Conservation (phyloP, 2,329 filamentous ascomycete species). For the Diaporthe nobilis region DNA sequence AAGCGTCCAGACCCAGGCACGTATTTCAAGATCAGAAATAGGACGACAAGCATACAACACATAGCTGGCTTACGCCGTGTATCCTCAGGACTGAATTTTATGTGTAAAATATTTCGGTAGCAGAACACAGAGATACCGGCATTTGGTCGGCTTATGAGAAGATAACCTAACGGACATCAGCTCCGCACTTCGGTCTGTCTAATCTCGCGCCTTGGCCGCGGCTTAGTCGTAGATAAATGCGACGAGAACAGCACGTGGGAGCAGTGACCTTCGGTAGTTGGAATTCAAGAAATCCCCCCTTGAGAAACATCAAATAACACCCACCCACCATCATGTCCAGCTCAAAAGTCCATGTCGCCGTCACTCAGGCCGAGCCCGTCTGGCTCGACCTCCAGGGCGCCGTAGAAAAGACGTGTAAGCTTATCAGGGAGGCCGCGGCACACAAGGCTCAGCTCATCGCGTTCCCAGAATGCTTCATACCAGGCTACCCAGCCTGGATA, state of each 20-base stretch:
- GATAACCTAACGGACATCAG: background rate
- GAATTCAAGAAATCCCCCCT: background rate
- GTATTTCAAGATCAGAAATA: background rate
- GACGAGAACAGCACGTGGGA: background rate
- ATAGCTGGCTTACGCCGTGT: background rate
- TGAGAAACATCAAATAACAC: background rate
- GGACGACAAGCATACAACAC: background rate
- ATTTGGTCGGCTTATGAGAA: constrained; percentile 6
- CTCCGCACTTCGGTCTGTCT: constrained; percentile 10
- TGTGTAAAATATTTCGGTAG: background rate
- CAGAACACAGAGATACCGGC: background rate
- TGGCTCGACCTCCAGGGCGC: constrained; percentile 71
- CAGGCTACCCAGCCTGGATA: constrained; percentile 66
- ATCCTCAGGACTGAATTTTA: background rate
- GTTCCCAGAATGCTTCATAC: constrained; percentile 69
- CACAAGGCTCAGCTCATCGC: constrained; percentile 68
- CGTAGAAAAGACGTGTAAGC: constrained; percentile 68
- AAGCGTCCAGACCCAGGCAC: no score
- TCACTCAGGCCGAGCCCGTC: constrained; percentile 70
- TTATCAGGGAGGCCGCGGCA: constrained; percentile 69
- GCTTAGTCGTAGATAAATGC: background rate
- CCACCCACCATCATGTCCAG: constrained; percentile 1
- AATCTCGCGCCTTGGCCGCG: constrained; percentile 3
- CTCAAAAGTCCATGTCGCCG: constrained; percentile 55
- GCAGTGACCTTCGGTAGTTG: background rate